phyloP scores from a whole-genome alignment of 2,329 filamentous ascomycete genomes.

The Capronia americana region DNA sequence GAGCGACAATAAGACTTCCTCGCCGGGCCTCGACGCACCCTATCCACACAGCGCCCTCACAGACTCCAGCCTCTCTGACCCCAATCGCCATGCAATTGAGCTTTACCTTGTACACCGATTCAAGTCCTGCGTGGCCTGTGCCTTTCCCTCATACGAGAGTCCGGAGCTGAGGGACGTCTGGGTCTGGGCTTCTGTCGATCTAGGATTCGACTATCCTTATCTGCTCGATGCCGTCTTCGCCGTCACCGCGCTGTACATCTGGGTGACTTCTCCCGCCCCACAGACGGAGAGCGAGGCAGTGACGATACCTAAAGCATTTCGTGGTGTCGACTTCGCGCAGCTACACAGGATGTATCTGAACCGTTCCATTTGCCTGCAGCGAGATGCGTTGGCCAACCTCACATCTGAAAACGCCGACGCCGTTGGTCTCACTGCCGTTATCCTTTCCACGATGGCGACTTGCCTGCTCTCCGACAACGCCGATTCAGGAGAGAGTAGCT shows the following conservation, averaged over 20 bases:
- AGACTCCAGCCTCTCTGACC: conserved; percentile 15
- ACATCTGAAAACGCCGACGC: conserved; percentile 42
- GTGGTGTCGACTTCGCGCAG: conserved; percentile 20
- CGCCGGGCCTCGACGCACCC: conserved; percentile 14
- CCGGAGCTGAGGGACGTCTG: conserved; percentile 13
- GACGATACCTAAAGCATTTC: conserved; percentile 14
- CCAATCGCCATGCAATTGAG: conserved; percentile 18
- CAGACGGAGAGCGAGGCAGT: background rate
- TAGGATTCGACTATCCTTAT: conserved; percentile 19
- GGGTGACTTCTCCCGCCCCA: conserved; percentile 1
- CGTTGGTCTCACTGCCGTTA: conserved; percentile 41
- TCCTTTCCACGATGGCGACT: conserved; percentile 41
- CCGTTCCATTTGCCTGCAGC: conserved; percentile 41
- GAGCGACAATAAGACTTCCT: background rate
- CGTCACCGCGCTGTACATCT: conserved; percentile 27
- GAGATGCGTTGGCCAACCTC: conserved; percentile 40
- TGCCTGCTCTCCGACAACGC: conserved; percentile 39
- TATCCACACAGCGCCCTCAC: conserved; percentile 8
- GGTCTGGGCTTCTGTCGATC: conserved; percentile 11
- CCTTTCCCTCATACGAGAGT: conserved; percentile 21
- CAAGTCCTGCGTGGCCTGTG: conserved; percentile 18
- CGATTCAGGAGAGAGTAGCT: conserved; percentile 40
- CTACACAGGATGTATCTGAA: conserved; percentile 33
- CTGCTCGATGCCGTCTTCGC: conserved; percentile 27
- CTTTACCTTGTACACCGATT: conserved; percentile 28